Evolutionary conservation across 2,329 filamentous ascomycete genomes (phyloP).

Genomic region (Gaeumannomyces sp.): DNA sequence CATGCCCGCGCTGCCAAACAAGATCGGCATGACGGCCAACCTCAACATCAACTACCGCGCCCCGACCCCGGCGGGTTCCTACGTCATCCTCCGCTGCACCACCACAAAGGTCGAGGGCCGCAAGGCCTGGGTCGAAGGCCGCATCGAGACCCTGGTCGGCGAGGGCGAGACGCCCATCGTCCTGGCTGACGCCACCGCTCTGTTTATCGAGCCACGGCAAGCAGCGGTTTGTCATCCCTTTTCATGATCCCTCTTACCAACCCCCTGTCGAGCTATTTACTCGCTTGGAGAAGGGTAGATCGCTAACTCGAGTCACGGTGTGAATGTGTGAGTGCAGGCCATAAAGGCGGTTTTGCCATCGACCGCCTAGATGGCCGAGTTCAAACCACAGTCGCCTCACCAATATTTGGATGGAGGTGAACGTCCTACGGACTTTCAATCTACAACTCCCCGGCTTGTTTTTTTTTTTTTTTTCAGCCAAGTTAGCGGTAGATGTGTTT

Average conservation of each 20-base stretch:
- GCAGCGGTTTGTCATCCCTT: slow-evolving; percentile 51
- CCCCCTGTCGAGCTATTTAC: not conserved
- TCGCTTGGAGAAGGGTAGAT: not conserved
- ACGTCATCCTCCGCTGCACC: slow-evolving; percentile 70
- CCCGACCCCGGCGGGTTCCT: slow-evolving; percentile 69
- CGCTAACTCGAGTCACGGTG: not conserved
- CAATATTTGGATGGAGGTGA: not conserved
- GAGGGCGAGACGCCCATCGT: slow-evolving; percentile 57
- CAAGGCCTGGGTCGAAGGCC: slow-evolving; percentile 89
- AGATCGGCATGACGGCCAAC: slow-evolving; percentile 79
- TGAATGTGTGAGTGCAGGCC: not conserved
- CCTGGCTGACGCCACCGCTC: slow-evolving; percentile 73
- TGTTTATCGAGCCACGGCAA: slow-evolving; percentile 85
- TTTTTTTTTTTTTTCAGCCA: not conserved
- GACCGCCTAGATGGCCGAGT: not conserved
- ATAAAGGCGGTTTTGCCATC: not conserved
- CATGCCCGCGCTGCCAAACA: slow-evolving; percentile 81
- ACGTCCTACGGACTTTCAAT: too few species aligned
- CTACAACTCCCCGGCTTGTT: not conserved
- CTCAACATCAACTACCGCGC: slow-evolving; percentile 77
- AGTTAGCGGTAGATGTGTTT: not conserved
- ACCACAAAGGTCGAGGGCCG: slow-evolving; percentile 84
- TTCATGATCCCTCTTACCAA: not conserved
- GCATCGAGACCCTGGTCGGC: slow-evolving; percentile 69
- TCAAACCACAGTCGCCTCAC: not conserved